phyloP scores from a whole-genome alignment of 495 filamentous ascomycete genomes.

The Astrocystis sublimbata region DNA sequence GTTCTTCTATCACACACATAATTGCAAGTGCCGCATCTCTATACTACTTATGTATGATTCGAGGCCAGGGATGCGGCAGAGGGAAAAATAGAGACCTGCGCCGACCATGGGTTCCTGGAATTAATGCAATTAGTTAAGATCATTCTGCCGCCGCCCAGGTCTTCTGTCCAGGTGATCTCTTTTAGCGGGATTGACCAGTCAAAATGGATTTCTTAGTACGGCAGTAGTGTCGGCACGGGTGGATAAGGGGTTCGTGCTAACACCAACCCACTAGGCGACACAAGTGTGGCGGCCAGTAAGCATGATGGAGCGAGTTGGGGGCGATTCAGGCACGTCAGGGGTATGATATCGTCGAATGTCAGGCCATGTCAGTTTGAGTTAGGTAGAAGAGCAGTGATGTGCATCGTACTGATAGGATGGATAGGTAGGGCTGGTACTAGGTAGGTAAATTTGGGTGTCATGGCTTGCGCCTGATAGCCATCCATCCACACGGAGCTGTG shows the following conservation, averaged over 20 bases:
- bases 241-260: conserved; percentile 9
- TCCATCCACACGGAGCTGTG: no score
- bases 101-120: no score
- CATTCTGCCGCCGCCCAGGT: background rate
- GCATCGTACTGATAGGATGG: no score
- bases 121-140: no score
- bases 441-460: no score
- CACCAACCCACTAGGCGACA: background rate
- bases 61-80: no score
- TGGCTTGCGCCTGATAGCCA: no score
- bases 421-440: no score
- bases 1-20: no score
- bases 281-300: background rate
- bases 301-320: background rate
- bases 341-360: background rate
- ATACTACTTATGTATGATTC: no score
- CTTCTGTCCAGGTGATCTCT: background rate
- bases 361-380: background rate
- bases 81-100: no score
- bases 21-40: no score
- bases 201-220: background rate
- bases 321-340: conserved; percentile 4
- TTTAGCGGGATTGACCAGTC: background rate
- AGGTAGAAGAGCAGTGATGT: background rate
- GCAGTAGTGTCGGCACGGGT: background rate